These are phyloP conservation scores for Aspergillus olivimuriae DNA, from an alignment of 495 filamentous ascomycete genomes.

Conservation along the genomic window DNA sequence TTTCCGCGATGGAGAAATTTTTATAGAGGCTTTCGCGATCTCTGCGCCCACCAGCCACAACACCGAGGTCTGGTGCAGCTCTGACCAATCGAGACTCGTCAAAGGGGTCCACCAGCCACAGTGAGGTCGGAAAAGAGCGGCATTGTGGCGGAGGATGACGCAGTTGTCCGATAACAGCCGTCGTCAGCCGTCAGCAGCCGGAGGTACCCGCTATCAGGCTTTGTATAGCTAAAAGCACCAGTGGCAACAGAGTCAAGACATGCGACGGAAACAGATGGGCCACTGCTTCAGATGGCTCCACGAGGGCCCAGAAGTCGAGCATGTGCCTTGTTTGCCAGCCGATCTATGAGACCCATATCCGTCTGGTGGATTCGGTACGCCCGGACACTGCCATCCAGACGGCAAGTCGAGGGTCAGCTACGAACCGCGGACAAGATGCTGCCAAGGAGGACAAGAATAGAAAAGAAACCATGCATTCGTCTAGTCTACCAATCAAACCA, in stretches of 20 bases:
- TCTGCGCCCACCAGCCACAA: conserved; percentile 4
- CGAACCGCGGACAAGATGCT: too few relatives aligned
- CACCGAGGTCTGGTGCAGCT: too few relatives aligned
- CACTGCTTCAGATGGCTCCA: too few relatives aligned
- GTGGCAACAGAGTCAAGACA: not conserved
- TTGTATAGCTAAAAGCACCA: not conserved
- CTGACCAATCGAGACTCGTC: not conserved
- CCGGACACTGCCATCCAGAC: too few relatives aligned
- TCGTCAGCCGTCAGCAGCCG: not conserved
- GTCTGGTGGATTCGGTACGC: too few relatives aligned
- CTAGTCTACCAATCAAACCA: too few relatives aligned
- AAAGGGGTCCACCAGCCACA: not conserved
- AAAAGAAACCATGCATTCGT: too few relatives aligned
- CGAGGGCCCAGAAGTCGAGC: too few relatives aligned
- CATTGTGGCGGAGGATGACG: conserved; percentile 4
- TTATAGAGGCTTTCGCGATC: not conserved
- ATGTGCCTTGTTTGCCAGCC: too few relatives aligned
- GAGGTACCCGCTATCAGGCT: not conserved
- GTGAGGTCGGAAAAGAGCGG: conserved; percentile 1
- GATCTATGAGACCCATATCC: too few relatives aligned
- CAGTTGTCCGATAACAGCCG: conserved; percentile 1
- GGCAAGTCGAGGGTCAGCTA: too few relatives aligned
- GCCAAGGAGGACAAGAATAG: too few relatives aligned
- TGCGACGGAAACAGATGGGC: not conserved
- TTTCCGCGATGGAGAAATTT: conserved; percentile 8